Evolutionary conservation across 495 filamentous ascomycete species (phyloP), one percentile per base, ranked within the genome.

Genomic region (Aspergillus ellipticus): DNA sequence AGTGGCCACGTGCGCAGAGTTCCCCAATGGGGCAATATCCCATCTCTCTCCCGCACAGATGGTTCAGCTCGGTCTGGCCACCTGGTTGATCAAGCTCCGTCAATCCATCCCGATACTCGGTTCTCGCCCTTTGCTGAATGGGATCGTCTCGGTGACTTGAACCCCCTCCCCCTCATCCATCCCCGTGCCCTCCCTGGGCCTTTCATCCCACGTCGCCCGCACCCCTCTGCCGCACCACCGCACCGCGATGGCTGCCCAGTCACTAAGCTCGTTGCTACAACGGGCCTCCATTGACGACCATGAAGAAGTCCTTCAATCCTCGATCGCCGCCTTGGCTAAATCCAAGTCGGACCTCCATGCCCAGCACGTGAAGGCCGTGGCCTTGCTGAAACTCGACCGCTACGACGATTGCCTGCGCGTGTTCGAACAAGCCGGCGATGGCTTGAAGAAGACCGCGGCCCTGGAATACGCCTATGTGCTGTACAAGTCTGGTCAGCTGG

Each of bases 381-480:
- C 94, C 10, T 80, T 99, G 33, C 72, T 97, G 49, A 96, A 95
- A 67, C 85, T 97, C 49, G 95, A 99, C 67, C 90, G 92, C 55
- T 97, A 87, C 69, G 87, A 94, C 17, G 94, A 98, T 73, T 88
- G 91, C 20, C 76, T 96, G 47, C 85, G 83, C 42, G 82, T 84
- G 29, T 80, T 97, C 53, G 84, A 90, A 64, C 82, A 85, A 35
- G 86, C 80, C 42, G 89, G 87, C 31, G 77, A 87, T 60, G 71
- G 68, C 49, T 68, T 96, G 54, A 87, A 87, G 66, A 74, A 85
- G 47, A 68, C 66, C 33, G 92, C 88, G 22, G 63, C 75, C 10
- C 70, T 96, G 42, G 94, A 96, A 72, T 88, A 88, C 67, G 89
- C 90, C 3, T 99, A 99, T 79, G 87, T 89, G 16, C 77, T 96